These are phyloP conservation scores for Rhodotorula sp. DNA, from an alignment of 1,284 basidiomycete species.

Conservation along the genomic window DNA sequence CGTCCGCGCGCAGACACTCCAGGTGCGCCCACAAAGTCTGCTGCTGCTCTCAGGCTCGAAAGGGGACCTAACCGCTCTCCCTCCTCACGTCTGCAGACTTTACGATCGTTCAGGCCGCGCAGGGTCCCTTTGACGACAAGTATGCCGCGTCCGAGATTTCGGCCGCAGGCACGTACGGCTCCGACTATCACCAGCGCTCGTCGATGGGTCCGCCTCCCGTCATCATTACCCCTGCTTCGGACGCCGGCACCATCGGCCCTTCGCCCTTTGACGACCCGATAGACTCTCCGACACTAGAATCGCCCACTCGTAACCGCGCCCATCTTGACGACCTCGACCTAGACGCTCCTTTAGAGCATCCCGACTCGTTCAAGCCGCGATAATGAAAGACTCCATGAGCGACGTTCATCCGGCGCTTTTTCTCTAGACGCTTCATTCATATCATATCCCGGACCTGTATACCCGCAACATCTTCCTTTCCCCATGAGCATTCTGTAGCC, in stretches of 20 bases:
- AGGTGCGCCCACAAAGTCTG: neutral
- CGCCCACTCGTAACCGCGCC: neutral
- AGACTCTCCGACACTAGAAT: neutral
- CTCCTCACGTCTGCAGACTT: neutral
- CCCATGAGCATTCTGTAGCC: too few species aligned
- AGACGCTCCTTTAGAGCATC: neutral
- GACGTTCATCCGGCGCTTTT: too few species aligned
- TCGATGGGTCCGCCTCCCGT: neutral
- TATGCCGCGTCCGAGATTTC: neutral
- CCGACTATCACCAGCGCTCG: neutral
- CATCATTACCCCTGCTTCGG: neutral
- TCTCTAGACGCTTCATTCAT: neutral
- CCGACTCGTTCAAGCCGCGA: constrained; percentile 1
- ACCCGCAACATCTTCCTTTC: too few species aligned
- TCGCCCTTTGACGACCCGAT: neutral
- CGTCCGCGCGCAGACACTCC: neutral
- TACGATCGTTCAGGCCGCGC: neutral
- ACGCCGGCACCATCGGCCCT: neutral
- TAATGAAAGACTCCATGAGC: too few species aligned
- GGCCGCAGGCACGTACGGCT: neutral
- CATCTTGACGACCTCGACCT: neutral
- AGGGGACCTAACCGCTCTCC: neutral
- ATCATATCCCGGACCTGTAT: neutral
- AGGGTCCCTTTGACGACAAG: neutral
- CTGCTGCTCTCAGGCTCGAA: neutral